A percentile compares a stretch with the other conserved stretches of the same genome.
Evolutionary conservation across 176 grass and related monocot genomes (phyloP).

Genomic region (Musa acuminata): DNA sequence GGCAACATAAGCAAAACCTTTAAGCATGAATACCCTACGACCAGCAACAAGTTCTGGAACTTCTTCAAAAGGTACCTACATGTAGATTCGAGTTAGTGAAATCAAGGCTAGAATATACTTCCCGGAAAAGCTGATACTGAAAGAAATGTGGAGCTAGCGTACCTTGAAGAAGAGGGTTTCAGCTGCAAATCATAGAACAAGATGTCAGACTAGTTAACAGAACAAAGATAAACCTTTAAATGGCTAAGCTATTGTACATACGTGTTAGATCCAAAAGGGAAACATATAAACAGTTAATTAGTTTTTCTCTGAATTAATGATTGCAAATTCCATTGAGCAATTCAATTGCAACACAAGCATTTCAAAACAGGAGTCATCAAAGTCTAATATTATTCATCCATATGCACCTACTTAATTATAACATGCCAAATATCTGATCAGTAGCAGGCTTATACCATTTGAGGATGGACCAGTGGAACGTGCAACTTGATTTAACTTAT

Average conservation of each 20-base stretch:
- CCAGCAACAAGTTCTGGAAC: constrained; percentile 75
- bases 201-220: constrained; percentile 22
- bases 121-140: neutral
- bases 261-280: neutral
- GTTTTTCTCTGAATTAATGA: neutral
- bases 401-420: neutral
- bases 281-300: neutral
- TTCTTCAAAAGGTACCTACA: constrained; percentile 94
- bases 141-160: neutral
- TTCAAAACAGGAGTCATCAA: neutral
- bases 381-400: neutral
- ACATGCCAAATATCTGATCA: neutral
- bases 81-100: constrained; percentile 9
- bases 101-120: neutral
- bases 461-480: constrained; percentile 58
- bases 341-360: neutral
- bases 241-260: neutral
- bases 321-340: neutral
- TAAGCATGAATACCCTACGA: constrained; percentile 67
- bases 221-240: constrained; percentile 18
- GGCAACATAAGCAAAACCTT: constrained; percentile 92
- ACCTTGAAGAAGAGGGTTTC: constrained; percentile 93
- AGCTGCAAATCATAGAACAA: constrained; percentile 40
- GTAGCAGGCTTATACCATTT: constrained; percentile 32
- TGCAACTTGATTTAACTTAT: constrained; percentile 85